phyloP scores from a whole-genome alignment of 1,139 yeast genomes.

The Torulaspora globosa region DNA sequence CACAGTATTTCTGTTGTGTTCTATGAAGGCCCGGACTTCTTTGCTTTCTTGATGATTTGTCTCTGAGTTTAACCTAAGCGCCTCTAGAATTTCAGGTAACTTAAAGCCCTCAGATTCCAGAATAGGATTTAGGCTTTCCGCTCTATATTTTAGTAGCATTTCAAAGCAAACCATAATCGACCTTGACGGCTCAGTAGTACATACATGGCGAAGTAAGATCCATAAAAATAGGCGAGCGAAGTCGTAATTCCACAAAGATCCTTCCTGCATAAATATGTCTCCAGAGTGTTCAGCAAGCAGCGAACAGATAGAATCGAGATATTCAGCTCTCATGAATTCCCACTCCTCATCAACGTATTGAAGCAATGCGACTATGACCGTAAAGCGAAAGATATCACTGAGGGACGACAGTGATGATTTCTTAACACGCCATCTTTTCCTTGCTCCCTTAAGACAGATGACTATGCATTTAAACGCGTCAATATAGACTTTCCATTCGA shows the following conservation, averaged over 20 bases:
- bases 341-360: slow-evolving; percentile 35
- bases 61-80: not conserved
- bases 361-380: slow-evolving; percentile 5
- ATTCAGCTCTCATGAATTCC: slow-evolving; percentile 3
- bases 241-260: not conserved
- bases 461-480: slow-evolving; percentile 16
- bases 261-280: not conserved
- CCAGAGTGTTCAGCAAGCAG: not conserved
- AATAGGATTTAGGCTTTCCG: not conserved
- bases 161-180: not conserved
- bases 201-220: not conserved
- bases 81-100: not conserved
- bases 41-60: not conserved
- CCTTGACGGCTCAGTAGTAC: not conserved
- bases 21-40: not conserved
- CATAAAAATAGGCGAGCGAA: slow-evolving; percentile 2
- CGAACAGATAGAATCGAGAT: not conserved
- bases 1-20: not conserved
- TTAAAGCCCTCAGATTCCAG: not conserved
- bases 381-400: slow-evolving; percentile 2
- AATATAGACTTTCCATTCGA: slow-evolving; percentile 12
- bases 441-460: slow-evolving; percentile 27
- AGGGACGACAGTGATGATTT: slow-evolving; percentile 4
- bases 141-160: not conserved
- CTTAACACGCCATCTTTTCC: slow-evolving; percentile 17